phyloP scores from a whole-genome alignment of 495 filamentous ascomycete genomes.

The Parathielavia appendiculata region DNA sequence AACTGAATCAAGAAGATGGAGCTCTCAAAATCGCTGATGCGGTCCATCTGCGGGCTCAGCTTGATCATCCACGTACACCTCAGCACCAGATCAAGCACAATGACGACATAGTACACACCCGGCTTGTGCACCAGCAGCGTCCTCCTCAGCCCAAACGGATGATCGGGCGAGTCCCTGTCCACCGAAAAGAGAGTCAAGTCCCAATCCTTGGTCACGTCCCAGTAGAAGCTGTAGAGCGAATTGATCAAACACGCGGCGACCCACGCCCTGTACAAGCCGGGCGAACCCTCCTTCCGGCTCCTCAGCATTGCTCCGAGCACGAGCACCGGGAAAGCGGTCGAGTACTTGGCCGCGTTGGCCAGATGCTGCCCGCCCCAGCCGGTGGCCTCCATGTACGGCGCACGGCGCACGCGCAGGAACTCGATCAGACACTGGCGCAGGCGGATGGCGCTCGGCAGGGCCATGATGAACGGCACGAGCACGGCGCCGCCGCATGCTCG shows the following conservation, averaged over 20 bases:
- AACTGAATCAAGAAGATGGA: constrained; percentile 80
- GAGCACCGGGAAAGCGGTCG: constrained; percentile 87
- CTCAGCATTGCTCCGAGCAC: constrained; percentile 68
- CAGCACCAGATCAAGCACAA: constrained; percentile 70
- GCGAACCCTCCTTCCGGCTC: constrained; percentile 51
- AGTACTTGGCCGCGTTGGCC: constrained; percentile 89
- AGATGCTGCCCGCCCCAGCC: constrained; percentile 79
- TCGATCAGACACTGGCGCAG: constrained; percentile 90
- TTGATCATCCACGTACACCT: constrained; percentile 88
- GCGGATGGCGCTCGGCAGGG: constrained; percentile 76
- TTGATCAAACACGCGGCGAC: constrained; percentile 64
- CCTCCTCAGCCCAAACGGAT: constrained; percentile 73
- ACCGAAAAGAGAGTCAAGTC: constrained; percentile 74
- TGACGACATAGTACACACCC: constrained; percentile 73
- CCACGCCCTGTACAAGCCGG: constrained; percentile 50
- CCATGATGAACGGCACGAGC: constrained; percentile 73
- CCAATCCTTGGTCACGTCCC: constrained; percentile 97
- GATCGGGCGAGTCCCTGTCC: constrained; percentile 46
- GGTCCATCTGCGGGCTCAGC: constrained; percentile 70
- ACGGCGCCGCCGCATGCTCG: constrained; percentile 70
- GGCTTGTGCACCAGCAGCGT: constrained; percentile 63
- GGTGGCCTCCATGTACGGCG: constrained; percentile 38
- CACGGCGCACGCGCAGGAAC: constrained; percentile 63
- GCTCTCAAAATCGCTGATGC: constrained; percentile 77
- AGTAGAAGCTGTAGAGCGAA: constrained; percentile 91